A percentile compares a stretch with the other conserved stretches of the same genome.
phyloP scores from a whole-genome alignment of 306 rosid genomes.

The Castanopsis chinensis region DNA sequence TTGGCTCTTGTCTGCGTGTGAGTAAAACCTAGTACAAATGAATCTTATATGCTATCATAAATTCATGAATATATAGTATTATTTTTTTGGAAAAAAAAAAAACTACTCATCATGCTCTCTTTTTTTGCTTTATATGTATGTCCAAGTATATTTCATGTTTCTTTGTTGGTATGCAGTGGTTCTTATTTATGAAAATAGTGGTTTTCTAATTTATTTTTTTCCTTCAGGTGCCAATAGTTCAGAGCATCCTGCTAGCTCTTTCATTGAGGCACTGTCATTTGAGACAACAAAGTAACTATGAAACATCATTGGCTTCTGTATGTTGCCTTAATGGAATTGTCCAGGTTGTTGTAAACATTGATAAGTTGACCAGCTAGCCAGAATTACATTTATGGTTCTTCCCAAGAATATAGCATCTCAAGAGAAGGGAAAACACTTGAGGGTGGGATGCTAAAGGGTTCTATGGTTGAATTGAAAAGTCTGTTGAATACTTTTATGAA shows the following conservation, averaged over 20 bases:
- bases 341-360: constrained; percentile 42
- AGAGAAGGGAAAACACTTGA: constrained; percentile 67
- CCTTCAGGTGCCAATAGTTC: constrained; percentile 34
- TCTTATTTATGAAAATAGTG: too few species aligned
- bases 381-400: constrained; percentile 34
- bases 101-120: too few species aligned
- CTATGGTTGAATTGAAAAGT: constrained; percentile 50
- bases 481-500: constrained; percentile 46
- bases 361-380: constrained; percentile 61
- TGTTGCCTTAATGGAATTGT: constrained; percentile 70
- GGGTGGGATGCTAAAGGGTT: constrained; percentile 59
- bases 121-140: too few species aligned
- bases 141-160: too few species aligned
- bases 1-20: too few species aligned
- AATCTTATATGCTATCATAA: too few species aligned
- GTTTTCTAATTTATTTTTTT: too few species aligned
- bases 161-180: too few species aligned
- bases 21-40: too few species aligned
- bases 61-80: too few species aligned
- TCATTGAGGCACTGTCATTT: constrained; percentile 58
- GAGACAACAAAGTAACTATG: constrained; percentile 58
- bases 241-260: constrained; percentile 44
- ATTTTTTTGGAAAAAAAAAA: too few species aligned
- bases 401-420: constrained; percentile 42
- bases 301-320: constrained; percentile 75